Evolutionary conservation across 257 asterid genomes (phyloP).

Genomic region (Ligustrum vulgare): DNA sequence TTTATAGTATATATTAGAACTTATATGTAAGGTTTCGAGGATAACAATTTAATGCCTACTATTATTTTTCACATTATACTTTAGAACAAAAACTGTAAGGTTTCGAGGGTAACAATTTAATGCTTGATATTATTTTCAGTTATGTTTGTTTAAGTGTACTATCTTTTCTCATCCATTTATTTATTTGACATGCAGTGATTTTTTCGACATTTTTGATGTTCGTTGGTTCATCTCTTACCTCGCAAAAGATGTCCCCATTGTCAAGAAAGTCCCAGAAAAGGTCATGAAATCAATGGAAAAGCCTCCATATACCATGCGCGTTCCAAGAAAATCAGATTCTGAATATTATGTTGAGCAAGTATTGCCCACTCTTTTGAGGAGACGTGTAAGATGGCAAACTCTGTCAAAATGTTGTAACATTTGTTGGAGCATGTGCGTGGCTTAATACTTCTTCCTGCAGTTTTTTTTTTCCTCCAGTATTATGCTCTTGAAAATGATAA

Average conservation of each 20-base stretch:
- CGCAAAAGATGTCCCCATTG: slow-evolving; percentile 78
- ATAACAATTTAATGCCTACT: slow-evolving; percentile 1
- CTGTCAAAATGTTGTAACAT: slow-evolving; percentile 13
- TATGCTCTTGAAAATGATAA: slow-evolving; percentile 10
- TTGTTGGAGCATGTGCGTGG: slow-evolving; percentile 3
- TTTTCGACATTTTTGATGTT: slow-evolving; percentile 80
- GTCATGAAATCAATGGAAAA: slow-evolving; percentile 98
- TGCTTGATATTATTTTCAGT: slow-evolving; percentile 7
- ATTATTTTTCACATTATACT: not conserved
- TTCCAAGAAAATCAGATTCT: slow-evolving; percentile 95
- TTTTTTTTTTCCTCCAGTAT: not conserved
- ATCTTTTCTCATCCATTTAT: slow-evolving; percentile 27
- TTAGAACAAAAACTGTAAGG: slow-evolving; percentile 3
- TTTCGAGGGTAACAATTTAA: slow-evolving; percentile 1
- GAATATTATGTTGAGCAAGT: slow-evolving; percentile 97
- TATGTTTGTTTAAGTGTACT: slow-evolving; percentile 8
- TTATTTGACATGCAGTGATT: slow-evolving; percentile 72
- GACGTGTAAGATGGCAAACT: slow-evolving; percentile 66
- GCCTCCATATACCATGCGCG: slow-evolving; percentile 99
- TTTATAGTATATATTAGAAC: not conserved
- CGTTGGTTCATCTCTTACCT: slow-evolving; percentile 96
- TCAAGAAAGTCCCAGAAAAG: slow-evolving; percentile 91
- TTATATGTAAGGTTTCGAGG: not conserved
- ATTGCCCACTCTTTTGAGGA: slow-evolving; percentile 80
- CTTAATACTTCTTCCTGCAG: slow-evolving; percentile 7